Percentiles rank a stretch among this genome's conserved stretches.
These are phyloP conservation scores for Flaveria robusta DNA, from an alignment of 129 eudicot species.

Conservation along the genomic window DNA sequence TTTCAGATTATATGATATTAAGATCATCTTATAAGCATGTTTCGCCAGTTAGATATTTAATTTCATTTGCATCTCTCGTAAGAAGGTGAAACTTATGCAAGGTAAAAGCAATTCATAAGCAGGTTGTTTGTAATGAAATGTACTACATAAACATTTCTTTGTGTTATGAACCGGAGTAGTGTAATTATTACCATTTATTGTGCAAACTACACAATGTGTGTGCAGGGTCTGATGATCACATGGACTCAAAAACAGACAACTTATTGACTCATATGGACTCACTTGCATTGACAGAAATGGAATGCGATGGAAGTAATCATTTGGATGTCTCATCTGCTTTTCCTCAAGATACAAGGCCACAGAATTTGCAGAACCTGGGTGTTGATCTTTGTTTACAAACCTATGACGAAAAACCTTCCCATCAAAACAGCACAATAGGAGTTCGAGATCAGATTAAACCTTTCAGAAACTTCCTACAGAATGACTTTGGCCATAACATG, in stretches of 20 bases:
- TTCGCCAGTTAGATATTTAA: background rate
- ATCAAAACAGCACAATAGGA: slow-evolving; percentile 41
- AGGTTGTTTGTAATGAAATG: background rate
- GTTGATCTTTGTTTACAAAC: slow-evolving; percentile 49
- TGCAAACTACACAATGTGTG: slow-evolving; percentile 39
- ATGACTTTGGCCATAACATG: slow-evolving; percentile 65
- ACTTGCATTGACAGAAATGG: slow-evolving; percentile 92
- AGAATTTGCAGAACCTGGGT: slow-evolving; percentile 42
- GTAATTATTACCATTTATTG: slow-evolving; percentile 38
- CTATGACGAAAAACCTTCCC: slow-evolving; percentile 40
- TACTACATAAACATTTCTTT: slow-evolving; percentile 36
- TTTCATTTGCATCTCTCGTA: background rate
- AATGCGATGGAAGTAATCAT: slow-evolving; percentile 52
- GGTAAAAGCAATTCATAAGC: background rate
- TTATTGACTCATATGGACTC: slow-evolving; percentile 60
- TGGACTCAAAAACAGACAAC: slow-evolving; percentile 48
- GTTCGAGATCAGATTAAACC: slow-evolving; percentile 55
- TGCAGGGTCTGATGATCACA: slow-evolving; percentile 63
- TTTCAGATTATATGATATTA: background rate
- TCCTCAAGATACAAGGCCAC: slow-evolving; percentile 52
- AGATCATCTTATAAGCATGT: background rate
- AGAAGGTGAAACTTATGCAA: background rate
- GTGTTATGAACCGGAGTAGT: slow-evolving; percentile 12
- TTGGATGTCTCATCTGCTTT: slow-evolving; percentile 43
- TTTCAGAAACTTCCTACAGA: slow-evolving; percentile 60